Conservation (phyloP, 2,329 filamentous ascomycete genomes). For the Cytospora piceicola region DNA sequence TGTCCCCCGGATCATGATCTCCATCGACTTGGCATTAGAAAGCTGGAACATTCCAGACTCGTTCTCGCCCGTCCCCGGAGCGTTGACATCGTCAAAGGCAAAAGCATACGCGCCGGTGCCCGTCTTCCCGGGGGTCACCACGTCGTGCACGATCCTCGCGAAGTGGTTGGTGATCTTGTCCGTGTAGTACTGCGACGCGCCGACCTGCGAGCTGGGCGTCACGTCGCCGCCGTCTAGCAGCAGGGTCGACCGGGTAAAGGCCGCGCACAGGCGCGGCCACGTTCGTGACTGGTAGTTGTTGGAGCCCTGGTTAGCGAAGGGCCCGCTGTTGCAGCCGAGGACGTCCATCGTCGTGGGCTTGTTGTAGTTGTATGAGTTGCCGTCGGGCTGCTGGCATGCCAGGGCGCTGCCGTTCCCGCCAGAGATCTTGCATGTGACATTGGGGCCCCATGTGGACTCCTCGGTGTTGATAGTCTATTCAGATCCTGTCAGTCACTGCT, state of each 20-base stretch:
- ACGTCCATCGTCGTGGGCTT: slow-evolving; percentile 52
- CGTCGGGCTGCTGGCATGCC: slow-evolving; percentile 42
- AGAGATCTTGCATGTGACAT: slow-evolving; percentile 42
- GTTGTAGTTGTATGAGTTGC: slow-evolving; percentile 45
- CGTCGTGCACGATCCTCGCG: slow-evolving; percentile 60
- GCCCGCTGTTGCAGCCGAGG: slow-evolving; percentile 55
- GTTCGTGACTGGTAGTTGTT: slow-evolving; percentile 45
- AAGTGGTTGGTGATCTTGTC: slow-evolving; percentile 58
- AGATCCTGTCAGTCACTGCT: not conserved
- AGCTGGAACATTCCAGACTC: slow-evolving; percentile 42
- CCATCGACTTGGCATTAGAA: slow-evolving; percentile 13
- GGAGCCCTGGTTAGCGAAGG: slow-evolving; percentile 48
- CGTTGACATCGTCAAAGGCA: slow-evolving; percentile 69
- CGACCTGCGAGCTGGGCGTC: slow-evolving; percentile 45
- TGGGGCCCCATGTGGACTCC: slow-evolving; percentile 22
- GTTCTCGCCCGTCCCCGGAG: slow-evolving; percentile 56
- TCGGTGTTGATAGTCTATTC: slow-evolving; percentile 48
- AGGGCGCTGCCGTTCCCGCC: slow-evolving; percentile 44
- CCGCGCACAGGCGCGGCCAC: slow-evolving; percentile 54
- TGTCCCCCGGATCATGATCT: slow-evolving; percentile 16
- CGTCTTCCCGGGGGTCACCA: slow-evolving; percentile 43
- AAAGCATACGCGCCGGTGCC: slow-evolving; percentile 63
- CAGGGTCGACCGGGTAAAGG: slow-evolving; percentile 53
- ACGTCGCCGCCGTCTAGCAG: slow-evolving; percentile 50
- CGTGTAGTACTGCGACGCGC: slow-evolving; percentile 48